Percentiles rank a stretch among this genome's conserved stretches.
phyloP scores from a whole-genome alignment of 2,329 filamentous ascomycete species.

The Boeremia lycopersici region DNA sequence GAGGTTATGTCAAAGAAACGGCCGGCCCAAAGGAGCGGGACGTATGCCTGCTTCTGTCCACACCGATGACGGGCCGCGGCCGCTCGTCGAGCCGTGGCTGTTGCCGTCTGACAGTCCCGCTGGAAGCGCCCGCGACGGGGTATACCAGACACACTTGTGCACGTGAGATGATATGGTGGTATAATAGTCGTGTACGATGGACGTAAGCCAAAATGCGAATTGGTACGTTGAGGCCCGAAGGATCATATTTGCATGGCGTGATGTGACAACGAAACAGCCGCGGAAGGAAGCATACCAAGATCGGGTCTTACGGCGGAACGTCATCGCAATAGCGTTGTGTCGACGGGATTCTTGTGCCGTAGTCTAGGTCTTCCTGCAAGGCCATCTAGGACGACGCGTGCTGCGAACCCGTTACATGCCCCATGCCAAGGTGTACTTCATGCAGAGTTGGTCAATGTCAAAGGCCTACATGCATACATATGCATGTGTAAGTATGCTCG shows the following conservation, averaged over 20 bases:
- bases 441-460: neutral
- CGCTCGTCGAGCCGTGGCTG: conserved; percentile 17
- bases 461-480: neutral
- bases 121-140: conserved; percentile 14
- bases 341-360: neutral
- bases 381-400: neutral
- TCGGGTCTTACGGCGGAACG: neutral
- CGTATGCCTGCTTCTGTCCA: neutral
- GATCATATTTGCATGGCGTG: neutral
- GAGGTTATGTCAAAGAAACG: conserved; percentile 1
- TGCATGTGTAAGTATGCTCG: neutral
- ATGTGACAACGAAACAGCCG: neutral
- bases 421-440: neutral
- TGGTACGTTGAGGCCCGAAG: neutral
- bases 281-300: neutral
- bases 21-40: conserved; percentile 1
- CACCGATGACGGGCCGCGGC: conserved; percentile 28
- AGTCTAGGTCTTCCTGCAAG: neutral
- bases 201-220: neutral
- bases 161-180: neutral
- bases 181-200: neutral
- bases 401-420: conserved; percentile 12
- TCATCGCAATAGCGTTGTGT: neutral
- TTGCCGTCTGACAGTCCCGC: conserved; percentile 19
- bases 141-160: neutral